phyloP scores from a whole-genome alignment of 768 basidiomycete genomes.

The Pluteus cervinus region DNA sequence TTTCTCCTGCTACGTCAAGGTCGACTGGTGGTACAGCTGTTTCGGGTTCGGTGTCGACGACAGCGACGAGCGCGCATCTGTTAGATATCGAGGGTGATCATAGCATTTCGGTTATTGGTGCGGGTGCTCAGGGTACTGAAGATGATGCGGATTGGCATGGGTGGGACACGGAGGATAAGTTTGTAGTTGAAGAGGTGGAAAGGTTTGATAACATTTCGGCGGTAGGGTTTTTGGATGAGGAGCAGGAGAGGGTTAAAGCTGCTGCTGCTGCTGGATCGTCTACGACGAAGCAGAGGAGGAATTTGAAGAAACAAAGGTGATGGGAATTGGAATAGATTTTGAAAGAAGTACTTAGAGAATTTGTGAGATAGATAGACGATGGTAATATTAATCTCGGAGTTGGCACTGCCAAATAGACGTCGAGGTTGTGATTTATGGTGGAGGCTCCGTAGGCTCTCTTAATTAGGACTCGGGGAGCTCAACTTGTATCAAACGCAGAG shows the following conservation, averaged over 20 bases:
- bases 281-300: neutral
- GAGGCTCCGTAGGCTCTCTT: too few species aligned
- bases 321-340: too few species aligned
- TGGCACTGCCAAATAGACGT: too few species aligned
- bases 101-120: too few species aligned
- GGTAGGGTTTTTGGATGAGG: slow-evolving; percentile 34
- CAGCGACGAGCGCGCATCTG: slow-evolving; percentile 20
- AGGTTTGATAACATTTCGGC: slow-evolving; percentile 43
- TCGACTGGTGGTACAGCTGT: slow-evolving; percentile 23
- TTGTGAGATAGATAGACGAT: too few species aligned
- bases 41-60: slow-evolving; percentile 26
- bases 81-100: too few species aligned
- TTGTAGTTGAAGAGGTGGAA: slow-evolving; percentile 47
- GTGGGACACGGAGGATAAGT: slow-evolving; percentile 40
- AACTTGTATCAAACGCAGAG: too few species aligned
- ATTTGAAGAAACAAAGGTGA: too few species aligned
- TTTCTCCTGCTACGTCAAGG: slow-evolving; percentile 19
- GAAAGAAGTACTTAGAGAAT: too few species aligned
- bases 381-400: too few species aligned
- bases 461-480: too few species aligned
- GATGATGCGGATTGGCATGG: slow-evolving; percentile 33
- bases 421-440: too few species aligned
- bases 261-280: neutral
- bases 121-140: slow-evolving; percentile 22
- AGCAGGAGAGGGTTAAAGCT: slow-evolving; percentile 16